A percentile compares a stretch with the other conserved stretches of the same genome.
phyloP scores from a whole-genome alignment of 2,329 filamentous ascomycete species.

The Scorias spongiosa region DNA sequence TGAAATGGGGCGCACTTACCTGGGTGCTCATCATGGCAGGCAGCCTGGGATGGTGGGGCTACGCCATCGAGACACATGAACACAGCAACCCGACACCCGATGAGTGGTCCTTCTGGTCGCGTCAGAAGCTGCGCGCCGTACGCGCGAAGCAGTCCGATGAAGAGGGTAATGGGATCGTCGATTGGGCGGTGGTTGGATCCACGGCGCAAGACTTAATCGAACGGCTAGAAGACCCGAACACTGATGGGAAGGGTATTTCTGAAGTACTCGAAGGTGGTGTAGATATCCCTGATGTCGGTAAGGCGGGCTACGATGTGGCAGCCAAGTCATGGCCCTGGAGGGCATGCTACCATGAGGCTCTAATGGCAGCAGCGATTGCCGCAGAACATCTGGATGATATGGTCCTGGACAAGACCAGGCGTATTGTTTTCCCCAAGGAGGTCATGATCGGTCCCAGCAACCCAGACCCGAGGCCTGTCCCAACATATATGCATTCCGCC shows the following conservation, averaged over 20 bases:
- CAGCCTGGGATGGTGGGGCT: constrained; percentile 45
- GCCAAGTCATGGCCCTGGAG: constrained; percentile 71
- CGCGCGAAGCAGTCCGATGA: constrained; percentile 34
- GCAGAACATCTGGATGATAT: constrained; percentile 73
- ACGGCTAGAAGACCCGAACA: constrained; percentile 49
- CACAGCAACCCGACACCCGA: constrained; percentile 62
- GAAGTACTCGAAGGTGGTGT: constrained; percentile 22
- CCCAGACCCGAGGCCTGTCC: constrained; percentile 58
- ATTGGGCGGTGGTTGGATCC: constrained; percentile 54
- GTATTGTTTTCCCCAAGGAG: constrained; percentile 52
- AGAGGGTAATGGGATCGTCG: constrained; percentile 40
- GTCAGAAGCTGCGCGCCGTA: constrained; percentile 52
- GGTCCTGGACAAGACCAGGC: constrained; percentile 51
- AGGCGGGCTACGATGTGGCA: constrained; percentile 51
- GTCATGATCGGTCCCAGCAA: constrained; percentile 73
- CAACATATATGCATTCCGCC: constrained; percentile 44
- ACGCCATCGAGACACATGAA: constrained; percentile 63
- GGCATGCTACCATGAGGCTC: constrained; percentile 66
- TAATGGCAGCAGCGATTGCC: constrained; percentile 62
- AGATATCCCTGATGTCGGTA: constrained; percentile 37
- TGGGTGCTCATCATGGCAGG: constrained; percentile 49
- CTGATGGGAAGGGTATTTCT: constrained; percentile 51
- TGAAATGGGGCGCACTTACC: constrained; percentile 51
- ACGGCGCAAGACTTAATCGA: constrained; percentile 45
- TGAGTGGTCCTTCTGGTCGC: constrained; percentile 62